Evolutionary conservation across 495 filamentous ascomycete species (phyloP).

Genomic region (Lophiostoma macrostomum): DNA sequence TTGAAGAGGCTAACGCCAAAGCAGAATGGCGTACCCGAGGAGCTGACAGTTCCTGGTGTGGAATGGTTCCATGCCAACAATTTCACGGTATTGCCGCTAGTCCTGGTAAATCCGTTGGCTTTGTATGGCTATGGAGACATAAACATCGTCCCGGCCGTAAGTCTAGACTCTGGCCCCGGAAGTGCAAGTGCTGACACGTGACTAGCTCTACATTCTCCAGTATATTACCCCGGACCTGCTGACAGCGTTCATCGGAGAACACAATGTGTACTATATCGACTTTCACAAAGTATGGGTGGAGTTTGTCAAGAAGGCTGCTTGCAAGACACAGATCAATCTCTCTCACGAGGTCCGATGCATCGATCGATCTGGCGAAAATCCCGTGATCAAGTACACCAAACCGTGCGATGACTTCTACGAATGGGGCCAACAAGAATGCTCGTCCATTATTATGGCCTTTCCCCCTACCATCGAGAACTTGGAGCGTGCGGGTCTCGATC

Average conservation of each 20-base stretch:
- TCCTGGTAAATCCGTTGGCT: constrained; percentile 28
- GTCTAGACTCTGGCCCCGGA: background rate
- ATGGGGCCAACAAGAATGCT: constrained; percentile 27
- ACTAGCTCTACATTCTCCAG: constrained; percentile 31
- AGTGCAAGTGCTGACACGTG: constrained; percentile 19
- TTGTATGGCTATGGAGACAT: constrained; percentile 34
- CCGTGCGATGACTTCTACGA: constrained; percentile 14
- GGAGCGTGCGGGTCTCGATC: constrained; percentile 20
- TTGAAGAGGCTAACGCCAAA: constrained; percentile 1
- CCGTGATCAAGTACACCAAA: constrained; percentile 42
- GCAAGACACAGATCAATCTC: constrained; percentile 15
- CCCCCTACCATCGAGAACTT: constrained; percentile 31
- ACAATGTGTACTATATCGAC: constrained; percentile 32
- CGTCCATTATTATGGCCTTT: constrained; percentile 27
- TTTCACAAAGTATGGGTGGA: constrained; percentile 27
- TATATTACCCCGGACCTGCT: constrained; percentile 34
- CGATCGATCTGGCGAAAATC: constrained; percentile 36
- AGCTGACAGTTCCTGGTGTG: constrained; percentile 21
- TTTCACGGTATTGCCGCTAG: constrained; percentile 23
- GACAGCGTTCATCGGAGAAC: constrained; percentile 26
- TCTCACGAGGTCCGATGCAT: constrained; percentile 20
- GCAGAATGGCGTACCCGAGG: constrained; percentile 32
- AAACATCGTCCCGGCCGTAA: constrained; percentile 26
- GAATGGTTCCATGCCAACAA: constrained; percentile 28
- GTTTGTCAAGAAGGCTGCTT: constrained; percentile 16